phyloP scores from a whole-genome alignment of 805 yeast species.

The Trichomonascus vanleenenianus region DNA sequence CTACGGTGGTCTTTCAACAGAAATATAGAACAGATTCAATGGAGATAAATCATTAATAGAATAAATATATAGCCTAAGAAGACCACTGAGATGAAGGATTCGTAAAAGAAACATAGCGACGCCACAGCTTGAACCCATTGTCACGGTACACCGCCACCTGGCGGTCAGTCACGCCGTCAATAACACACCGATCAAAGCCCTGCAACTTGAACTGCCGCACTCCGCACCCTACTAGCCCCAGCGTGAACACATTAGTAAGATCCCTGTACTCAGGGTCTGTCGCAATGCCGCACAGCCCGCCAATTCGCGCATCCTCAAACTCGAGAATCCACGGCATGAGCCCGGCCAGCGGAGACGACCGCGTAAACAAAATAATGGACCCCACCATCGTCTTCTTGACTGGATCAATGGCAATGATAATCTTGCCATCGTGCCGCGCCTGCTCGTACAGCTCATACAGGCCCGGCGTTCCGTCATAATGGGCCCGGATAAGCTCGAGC shows the following conservation, averaged over 20 bases:
- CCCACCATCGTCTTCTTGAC: conserved; percentile 47
- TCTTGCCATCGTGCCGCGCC: conserved; percentile 33
- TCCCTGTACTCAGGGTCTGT: conserved; percentile 44
- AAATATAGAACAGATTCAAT: too few species aligned
- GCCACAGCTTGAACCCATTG: conserved; percentile 22
- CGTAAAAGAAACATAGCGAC: conserved; percentile 14
- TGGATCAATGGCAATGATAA: conserved; percentile 48
- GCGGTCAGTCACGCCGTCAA: conserved; percentile 20
- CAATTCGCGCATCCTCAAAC: conserved; percentile 31
- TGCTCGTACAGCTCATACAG: conserved; percentile 21
- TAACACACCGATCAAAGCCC: conserved; percentile 24
- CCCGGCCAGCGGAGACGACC: conserved; percentile 37
- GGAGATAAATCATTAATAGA: too few species aligned
- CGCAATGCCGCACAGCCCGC: conserved; percentile 46
- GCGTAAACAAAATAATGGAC: conserved; percentile 31
- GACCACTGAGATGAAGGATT: background rate
- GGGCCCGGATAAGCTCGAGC: conserved; percentile 32
- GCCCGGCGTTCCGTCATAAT: conserved; percentile 18
- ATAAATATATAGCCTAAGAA: background rate
- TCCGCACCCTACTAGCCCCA: conserved; percentile 52
- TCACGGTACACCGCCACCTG: conserved; percentile 16
- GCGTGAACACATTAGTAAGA: conserved; percentile 45
- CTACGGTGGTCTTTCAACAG: too few species aligned
- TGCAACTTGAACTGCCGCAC: conserved; percentile 38
- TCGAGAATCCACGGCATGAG: conserved; percentile 47